phyloP scores from a whole-genome alignment of 176 grass and related monocot genomes.

The Coix lacrymajobi region DNA sequence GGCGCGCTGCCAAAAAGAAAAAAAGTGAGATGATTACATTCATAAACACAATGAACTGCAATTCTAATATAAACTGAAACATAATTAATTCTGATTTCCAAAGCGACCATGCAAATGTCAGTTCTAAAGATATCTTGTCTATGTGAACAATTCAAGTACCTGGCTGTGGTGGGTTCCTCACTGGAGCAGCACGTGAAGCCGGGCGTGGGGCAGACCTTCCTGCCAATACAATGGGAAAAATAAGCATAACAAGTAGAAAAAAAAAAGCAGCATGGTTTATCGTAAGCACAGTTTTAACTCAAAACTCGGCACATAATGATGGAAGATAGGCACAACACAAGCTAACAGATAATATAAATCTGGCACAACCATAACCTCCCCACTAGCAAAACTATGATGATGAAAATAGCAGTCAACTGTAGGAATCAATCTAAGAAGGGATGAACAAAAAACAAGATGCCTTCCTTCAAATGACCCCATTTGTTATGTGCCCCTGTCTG shows the following conservation, averaged over 20 bases:
- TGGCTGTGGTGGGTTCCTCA: conserved; percentile 71
- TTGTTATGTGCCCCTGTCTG: conserved; percentile 41
- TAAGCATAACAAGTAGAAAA: neutral
- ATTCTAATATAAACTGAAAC: neutral
- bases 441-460: conserved; percentile 10
- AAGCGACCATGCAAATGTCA: neutral
- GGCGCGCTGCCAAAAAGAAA: conserved; percentile 37
- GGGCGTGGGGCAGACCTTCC: conserved; percentile 64
- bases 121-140: neutral
- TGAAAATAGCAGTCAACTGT: neutral
- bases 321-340: neutral
- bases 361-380: neutral
- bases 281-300: neutral
- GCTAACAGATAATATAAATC: neutral
- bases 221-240: conserved; percentile 11
- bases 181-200: conserved; percentile 59
- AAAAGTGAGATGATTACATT: too few species aligned
- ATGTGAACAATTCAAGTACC: conserved; percentile 21
- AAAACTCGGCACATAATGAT: neutral
- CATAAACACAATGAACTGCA: too few species aligned
- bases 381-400: neutral
- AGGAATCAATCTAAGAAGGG: conserved; percentile 46
- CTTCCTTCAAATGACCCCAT: conserved; percentile 42
- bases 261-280: neutral
- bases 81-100: neutral